phyloP scores from a whole-genome alignment of 305 asterid genomes.

The Fraxinus greggii region DNA sequence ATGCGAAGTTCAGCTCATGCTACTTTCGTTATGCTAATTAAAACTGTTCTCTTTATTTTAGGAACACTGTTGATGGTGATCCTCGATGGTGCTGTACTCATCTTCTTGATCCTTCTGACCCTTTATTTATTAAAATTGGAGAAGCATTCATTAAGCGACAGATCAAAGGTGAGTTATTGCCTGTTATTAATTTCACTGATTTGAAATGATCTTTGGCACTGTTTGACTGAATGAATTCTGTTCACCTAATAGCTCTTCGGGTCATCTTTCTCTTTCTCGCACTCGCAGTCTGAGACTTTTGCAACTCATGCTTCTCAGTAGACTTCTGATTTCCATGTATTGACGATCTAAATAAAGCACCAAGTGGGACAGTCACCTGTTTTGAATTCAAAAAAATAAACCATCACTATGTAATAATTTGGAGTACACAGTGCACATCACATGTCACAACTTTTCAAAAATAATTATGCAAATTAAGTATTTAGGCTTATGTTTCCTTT shows the following conservation, averaged over 20 bases:
- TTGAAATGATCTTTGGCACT: slow-evolving; percentile 12
- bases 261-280: not conserved
- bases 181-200: slow-evolving; percentile 14
- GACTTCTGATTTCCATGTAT: not conserved
- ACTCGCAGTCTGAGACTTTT: not conserved
- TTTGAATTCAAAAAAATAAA: not conserved
- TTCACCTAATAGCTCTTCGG: not conserved
- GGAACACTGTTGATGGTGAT: slow-evolving; percentile 89
- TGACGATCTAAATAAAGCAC: not conserved
- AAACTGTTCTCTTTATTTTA: slow-evolving; percentile 29
- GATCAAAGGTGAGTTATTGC: slow-evolving; percentile 49
- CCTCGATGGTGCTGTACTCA: slow-evolving; percentile 92
- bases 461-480: not conserved
- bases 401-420: not conserved
- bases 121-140: slow-evolving; percentile 81
- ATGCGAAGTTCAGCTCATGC: not conserved
- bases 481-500: slow-evolving; percentile 2
- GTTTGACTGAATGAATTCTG: not conserved
- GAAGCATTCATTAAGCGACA: slow-evolving; percentile 77
- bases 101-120: slow-evolving; percentile 93
- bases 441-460: not conserved
- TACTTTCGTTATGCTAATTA: not conserved
- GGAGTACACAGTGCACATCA: not conserved
- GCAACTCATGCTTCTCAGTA: not conserved
- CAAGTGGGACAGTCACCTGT: not conserved